These are phyloP conservation scores for Mimosa bimucronata DNA, from an alignment of 306 rosid genomes.

Conservation along the genomic window DNA sequence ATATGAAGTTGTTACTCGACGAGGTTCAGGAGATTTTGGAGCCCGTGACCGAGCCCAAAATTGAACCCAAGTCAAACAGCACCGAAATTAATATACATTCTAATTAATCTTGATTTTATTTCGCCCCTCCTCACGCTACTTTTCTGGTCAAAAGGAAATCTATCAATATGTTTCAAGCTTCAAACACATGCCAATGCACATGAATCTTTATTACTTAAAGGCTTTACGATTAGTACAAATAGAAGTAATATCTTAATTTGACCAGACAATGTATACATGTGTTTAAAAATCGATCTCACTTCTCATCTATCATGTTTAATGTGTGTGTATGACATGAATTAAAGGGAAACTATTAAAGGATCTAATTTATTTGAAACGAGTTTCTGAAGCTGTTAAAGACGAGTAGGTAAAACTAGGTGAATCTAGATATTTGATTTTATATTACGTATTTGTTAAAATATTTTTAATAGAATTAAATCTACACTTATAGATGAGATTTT, in stretches of 20 bases:
- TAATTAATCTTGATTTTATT: not conserved
- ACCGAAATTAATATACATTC: not conserved
- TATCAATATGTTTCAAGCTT: not conserved
- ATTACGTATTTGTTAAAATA: no score
- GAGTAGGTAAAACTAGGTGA: no score
- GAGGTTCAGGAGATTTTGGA: no score
- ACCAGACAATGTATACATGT: not conserved
- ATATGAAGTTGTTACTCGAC: no score
- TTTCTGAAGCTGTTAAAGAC: no score
- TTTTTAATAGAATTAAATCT: no score
- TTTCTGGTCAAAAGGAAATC: not conserved
- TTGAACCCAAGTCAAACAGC: slow-evolving; percentile 1
- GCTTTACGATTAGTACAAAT: not conserved
- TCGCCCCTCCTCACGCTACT: slow-evolving; percentile 5
- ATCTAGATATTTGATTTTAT: no score
- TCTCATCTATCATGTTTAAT: not conserved
- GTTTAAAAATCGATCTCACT: not conserved
- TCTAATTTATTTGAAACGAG: not conserved
- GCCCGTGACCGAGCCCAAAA: no score
- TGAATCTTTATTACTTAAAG: not conserved
- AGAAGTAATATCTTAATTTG: not conserved
- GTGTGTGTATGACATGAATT: no score
- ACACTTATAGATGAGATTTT: no score
- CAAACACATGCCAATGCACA: not conserved
- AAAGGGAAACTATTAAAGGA: not conserved